Evolutionary conservation across 73 alveolate species (phyloP).

Genomic region (Paramecium pentaurelia): DNA sequence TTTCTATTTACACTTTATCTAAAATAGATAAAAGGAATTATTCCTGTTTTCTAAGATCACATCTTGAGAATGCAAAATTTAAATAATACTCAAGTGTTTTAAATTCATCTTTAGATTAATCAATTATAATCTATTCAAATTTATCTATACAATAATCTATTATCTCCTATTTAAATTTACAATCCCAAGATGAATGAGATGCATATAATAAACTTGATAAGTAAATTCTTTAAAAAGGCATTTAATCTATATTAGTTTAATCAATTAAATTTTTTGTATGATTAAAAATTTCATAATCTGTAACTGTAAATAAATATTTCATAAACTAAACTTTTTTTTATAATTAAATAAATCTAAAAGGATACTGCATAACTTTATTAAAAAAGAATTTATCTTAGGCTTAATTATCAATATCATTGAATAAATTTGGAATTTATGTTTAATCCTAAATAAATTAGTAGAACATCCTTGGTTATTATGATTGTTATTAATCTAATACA

Average conservation of each 20-base stretch:
- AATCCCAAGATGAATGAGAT: constrained; percentile 10
- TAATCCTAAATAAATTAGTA: background rate
- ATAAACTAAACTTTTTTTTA: background rate
- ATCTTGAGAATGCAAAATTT: background rate
- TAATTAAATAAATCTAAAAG: background rate
- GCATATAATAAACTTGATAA: background rate
- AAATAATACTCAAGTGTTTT: background rate
- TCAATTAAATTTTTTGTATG: constrained; percentile 1
- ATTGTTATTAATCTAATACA: background rate
- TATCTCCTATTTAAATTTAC: background rate
- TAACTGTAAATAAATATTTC: background rate
- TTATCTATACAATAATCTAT: background rate
- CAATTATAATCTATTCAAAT: background rate
- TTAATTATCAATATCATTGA: background rate
- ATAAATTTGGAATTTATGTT: background rate
- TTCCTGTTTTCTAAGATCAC: background rate
- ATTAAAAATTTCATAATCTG: background rate
- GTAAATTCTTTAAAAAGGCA: background rate
- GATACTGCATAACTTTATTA: background rate
- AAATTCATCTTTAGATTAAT: background rate
- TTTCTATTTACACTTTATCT: background rate
- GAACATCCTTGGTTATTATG: background rate
- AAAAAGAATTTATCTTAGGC: background rate
- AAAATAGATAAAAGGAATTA: background rate
- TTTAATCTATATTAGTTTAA: background rate